phyloP scores from a whole-genome alignment of 1,139 yeast genomes.

The Geotrichum fermentans region DNA sequence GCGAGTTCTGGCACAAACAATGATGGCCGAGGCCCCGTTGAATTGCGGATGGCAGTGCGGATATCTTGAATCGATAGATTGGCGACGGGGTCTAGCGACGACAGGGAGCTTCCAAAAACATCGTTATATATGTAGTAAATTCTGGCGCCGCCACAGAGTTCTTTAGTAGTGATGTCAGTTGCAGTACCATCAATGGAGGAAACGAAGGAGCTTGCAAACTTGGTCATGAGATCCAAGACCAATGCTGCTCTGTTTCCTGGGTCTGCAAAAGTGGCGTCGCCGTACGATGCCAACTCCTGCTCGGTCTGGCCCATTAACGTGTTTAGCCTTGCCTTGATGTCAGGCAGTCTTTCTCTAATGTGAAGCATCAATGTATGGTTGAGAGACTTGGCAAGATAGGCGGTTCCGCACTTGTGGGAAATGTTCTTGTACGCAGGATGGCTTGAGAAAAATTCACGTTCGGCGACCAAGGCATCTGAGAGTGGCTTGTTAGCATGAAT shows the following conservation, averaged over 20 bases:
- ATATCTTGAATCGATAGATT: conserved; percentile 78
- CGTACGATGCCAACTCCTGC: conserved; percentile 84
- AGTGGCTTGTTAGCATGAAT: conserved; percentile 75
- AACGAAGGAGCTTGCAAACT: conserved; percentile 80
- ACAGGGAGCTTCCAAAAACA: conserved; percentile 75
- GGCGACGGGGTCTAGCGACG: conserved; percentile 77
- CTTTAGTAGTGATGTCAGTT: conserved; percentile 80
- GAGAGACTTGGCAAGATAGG: conserved; percentile 74
- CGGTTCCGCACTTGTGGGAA: conserved; percentile 87
- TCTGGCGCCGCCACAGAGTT: conserved; percentile 96
- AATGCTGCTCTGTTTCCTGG: conserved; percentile 62
- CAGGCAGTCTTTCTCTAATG: conserved; percentile 91
- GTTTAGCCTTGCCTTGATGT: conserved; percentile 89
- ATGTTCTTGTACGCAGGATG: conserved; percentile 89
- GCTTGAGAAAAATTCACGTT: conserved; percentile 70
- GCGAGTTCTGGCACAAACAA: conserved; percentile 96
- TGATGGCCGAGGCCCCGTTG: conserved; percentile 96
- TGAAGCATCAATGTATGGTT: conserved; percentile 89
- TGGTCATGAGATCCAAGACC: conserved; percentile 84
- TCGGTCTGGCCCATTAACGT: conserved; percentile 96
- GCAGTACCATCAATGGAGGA: conserved; percentile 93
- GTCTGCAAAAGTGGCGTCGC: conserved; percentile 51
- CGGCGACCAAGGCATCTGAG: conserved; percentile 74
- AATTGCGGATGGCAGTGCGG: conserved; percentile 91
- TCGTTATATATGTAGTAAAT: conserved; percentile 90